phyloP scores from a whole-genome alignment of 495 filamentous ascomycete genomes.

The Oidiodendron maius region DNA sequence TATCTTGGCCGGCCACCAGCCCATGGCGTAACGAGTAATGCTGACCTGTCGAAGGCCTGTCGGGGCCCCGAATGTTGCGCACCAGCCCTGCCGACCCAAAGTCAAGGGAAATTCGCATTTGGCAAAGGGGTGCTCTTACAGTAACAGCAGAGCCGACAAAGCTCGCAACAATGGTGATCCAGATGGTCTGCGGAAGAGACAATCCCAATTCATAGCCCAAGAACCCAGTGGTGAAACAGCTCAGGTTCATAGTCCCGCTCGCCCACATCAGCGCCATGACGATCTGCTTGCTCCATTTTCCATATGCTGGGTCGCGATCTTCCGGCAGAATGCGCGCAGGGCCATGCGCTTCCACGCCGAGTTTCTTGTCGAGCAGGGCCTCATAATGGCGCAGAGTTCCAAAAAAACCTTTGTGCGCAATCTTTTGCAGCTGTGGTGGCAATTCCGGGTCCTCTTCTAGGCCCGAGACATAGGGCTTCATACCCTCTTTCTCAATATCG shows the following conservation, averaged over 20 bases:
- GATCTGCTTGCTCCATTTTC: constrained; percentile 23
- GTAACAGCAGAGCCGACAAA: constrained; percentile 38
- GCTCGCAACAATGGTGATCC: constrained; percentile 40
- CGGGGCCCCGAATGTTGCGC: constrained; percentile 42
- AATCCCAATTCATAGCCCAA: constrained; percentile 41
- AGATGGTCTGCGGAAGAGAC: constrained; percentile 41
- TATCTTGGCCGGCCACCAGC: constrained; percentile 44
- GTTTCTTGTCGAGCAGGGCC: constrained; percentile 36
- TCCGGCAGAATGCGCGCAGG: constrained; percentile 41
- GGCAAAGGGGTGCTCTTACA: constrained; percentile 25
- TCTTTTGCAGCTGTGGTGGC: background rate
- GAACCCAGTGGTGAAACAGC: constrained; percentile 43
- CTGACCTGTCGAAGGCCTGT: constrained; percentile 47
- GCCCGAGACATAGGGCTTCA: background rate
- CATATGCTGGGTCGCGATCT: constrained; percentile 27
- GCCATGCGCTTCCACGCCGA: constrained; percentile 46
- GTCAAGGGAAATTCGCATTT: background rate
- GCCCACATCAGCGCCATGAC: constrained; percentile 34
- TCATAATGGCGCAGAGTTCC: constrained; percentile 36
- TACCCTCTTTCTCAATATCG: constrained; percentile 1
- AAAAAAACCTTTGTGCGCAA: constrained; percentile 20
- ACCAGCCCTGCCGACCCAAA: constrained; percentile 23
- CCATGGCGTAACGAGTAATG: constrained; percentile 45
- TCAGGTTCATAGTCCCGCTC: constrained; percentile 46
- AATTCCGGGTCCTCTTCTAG: constrained; percentile 1